Base-by-base conservation (phyloP, 2,329 filamentous ascomycete species). In the Neopestalotiopsis clavispora region DNA sequence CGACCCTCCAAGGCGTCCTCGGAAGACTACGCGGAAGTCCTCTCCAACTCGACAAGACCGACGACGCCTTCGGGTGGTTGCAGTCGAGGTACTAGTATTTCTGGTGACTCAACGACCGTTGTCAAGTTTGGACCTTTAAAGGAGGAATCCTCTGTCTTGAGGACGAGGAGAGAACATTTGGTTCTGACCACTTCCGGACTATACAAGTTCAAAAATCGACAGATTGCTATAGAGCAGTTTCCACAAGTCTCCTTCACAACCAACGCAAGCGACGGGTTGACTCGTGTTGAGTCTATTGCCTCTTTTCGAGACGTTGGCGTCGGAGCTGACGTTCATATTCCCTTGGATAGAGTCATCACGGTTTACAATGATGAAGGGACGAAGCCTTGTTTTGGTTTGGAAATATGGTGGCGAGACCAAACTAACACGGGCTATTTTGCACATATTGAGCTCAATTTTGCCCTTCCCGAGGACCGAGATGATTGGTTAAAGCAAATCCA, bases 401-500 rank as follows among this genome's bases (percentile, higher is more conserved):
- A 89, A 73, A 80, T 89, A 1, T 89, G 86, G 86, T 89, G 87
- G 87, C 84, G 82, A 68, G 83, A 83, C 14, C 75, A 78, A 17
- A 78, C 81, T 68, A 81, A 83, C 2, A 79, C 80, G 13, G 77
- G 85, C 56, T 78, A 81, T 14, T 88, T 86, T 70, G 79, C 79
- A 69, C 85, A 83, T 69, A 77, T 84, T 2, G 83, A 84, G 52
- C 76, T 89, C 49, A 85, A 85, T 73, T 88, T 89, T 73, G 78
- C 77, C 62, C 75, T 84, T 38, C 82, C 84, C 9, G 79, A 82
- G 34, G 84, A 87, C 65, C 80, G 86, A 32, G 84, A 88, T 67
- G 81, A 84, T 59, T 85, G 84, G 81, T 75, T 89, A 68, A 80
- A 81, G 17, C 79, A 83, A 56, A 84, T 87, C 61, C 83, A 84